Evolutionary conservation across 805 yeast species (phyloP), one percentile per base, ranked within the genome.

Genomic region (Torulaspora microellipsoides): DNA sequence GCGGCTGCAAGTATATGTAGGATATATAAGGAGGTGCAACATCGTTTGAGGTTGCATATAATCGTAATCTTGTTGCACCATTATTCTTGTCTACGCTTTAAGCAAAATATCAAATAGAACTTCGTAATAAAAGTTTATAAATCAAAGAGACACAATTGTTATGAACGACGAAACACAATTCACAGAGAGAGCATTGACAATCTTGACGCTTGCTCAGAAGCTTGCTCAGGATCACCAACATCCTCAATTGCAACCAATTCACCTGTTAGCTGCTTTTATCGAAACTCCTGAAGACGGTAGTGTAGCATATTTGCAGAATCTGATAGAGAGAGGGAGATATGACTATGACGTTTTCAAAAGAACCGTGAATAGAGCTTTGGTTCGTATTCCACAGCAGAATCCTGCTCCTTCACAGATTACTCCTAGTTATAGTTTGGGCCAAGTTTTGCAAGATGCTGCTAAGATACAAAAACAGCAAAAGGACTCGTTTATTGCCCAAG

Each of bases 401-500:
- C 99, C 99, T 2, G 83, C 97, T 2, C 96, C 97, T 13, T 74
- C 80, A 11, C 90, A 88, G 50, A 74, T 89, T 2, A 70, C 83
- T 17, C 83, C 95, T 51, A 76, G 88, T 44, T 78, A 83, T 33
- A 77, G 87, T n/a, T 73, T 89, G 28, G 87, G 86, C 15, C 83
- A 80, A 60, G 78, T 93, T 15, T 64, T 93, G 36, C 76, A 77
- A 51, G 78, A 77, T 31, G 95, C 98, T 12, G 73, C 74, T 38
- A 85, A 88, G 60, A 78, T 88, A 57, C 85, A 85, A 66, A 72
- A 80, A 40, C 85, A 85, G 56, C 99, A 91, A 64, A 91, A 91
- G 65, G 99, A 93, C 66, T 73, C 82, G 14, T 93, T 78, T 59
- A 77, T 93, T 43, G 98, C 96, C 1, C 98, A 91, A 69, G 99